Conservation (phyloP, 371 early-diverging fungal species). For the Thermomucor indicae-seudaticae region DNA sequence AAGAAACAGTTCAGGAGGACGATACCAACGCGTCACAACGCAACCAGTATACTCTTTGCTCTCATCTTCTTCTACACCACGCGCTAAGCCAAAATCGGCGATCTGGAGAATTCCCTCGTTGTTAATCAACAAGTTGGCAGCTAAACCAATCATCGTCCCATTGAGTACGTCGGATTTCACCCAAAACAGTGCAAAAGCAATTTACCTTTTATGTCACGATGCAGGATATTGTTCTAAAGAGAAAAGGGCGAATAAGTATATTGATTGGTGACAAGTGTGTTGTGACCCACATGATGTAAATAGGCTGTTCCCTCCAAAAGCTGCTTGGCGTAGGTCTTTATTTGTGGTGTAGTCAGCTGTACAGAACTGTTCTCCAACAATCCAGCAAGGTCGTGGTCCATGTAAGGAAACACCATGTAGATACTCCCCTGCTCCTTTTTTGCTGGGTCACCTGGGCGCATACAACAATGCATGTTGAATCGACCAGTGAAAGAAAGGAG, state of each 20-base stretch:
- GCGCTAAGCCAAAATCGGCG: conserved; percentile 93
- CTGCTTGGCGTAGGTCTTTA: conserved; percentile 81
- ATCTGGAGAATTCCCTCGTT: conserved; percentile 78
- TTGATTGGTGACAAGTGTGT: not conserved
- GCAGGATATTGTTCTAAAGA: conserved; percentile 69
- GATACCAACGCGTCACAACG: conserved; percentile 98
- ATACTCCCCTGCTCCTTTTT: conserved; percentile 48
- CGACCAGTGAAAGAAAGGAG: not conserved
- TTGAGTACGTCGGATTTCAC: conserved; percentile 1
- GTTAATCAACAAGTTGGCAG: conserved; percentile 88
- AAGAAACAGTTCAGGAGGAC: conserved; percentile 95
- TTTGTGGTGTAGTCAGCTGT: conserved; percentile 60
- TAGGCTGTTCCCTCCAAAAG: conserved; percentile 83
- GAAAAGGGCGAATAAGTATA: too few relatives aligned
- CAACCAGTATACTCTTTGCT: conserved; percentile 76
- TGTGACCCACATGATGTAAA: conserved; percentile 61
- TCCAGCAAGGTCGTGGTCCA: conserved; percentile 93
- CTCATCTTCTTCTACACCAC: conserved; percentile 61
- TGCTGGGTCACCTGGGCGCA: conserved; percentile 16
- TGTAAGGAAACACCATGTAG: conserved; percentile 95
- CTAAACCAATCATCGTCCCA: conserved; percentile 30
- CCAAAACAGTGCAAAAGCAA: too few relatives aligned
- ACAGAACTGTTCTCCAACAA: conserved; percentile 74
- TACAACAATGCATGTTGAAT: conserved; percentile 1
- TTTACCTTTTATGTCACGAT: conserved; percentile 87